Conservation (phyloP, 805 yeast genomes). For the Pachysolen tannophilus region DNA sequence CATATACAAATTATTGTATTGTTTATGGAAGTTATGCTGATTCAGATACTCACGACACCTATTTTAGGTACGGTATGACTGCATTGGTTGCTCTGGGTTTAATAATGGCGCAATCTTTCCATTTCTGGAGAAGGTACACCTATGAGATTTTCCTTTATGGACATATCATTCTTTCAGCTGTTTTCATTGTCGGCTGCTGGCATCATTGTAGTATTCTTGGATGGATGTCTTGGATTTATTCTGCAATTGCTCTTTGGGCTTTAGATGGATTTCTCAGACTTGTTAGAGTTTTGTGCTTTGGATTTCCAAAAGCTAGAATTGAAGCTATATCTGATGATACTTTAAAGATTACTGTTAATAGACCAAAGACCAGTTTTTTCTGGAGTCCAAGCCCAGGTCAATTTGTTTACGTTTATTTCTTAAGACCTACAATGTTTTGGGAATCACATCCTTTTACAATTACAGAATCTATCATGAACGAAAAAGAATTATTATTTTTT, state of each 20-base stretch:
- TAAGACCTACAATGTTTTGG: constrained; percentile 46
- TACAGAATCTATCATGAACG: constrained; percentile 29
- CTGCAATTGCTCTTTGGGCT: constrained; percentile 38
- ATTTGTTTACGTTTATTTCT: constrained; percentile 49
- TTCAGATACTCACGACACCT: neutral
- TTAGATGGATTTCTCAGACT: constrained; percentile 44
- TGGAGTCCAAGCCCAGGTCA: constrained; percentile 50
- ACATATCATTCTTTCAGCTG: constrained; percentile 49
- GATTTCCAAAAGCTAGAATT: constrained; percentile 16
- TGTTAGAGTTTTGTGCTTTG: constrained; percentile 16
- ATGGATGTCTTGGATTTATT: constrained; percentile 26
- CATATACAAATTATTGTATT: constrained; percentile 19
- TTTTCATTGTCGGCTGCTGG: constrained; percentile 49
- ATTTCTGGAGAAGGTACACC: constrained; percentile 37
- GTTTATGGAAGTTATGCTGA: constrained; percentile 2
- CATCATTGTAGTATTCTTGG: constrained; percentile 40
- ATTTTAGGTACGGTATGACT: constrained; percentile 22
- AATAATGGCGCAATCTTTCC: constrained; percentile 40
- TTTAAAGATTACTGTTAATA: constrained; percentile 14
- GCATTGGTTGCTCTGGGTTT: constrained; percentile 34
- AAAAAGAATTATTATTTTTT: constrained; percentile 31
- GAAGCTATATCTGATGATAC: constrained; percentile 21
- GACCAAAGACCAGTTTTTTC: constrained; percentile 1
- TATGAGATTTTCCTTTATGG: constrained; percentile 57
- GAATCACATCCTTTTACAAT: constrained; percentile 73